Evolutionary conservation across 192 early-diverging fungal genomes (phyloP).

Genomic region (Coemansia sp.): DNA sequence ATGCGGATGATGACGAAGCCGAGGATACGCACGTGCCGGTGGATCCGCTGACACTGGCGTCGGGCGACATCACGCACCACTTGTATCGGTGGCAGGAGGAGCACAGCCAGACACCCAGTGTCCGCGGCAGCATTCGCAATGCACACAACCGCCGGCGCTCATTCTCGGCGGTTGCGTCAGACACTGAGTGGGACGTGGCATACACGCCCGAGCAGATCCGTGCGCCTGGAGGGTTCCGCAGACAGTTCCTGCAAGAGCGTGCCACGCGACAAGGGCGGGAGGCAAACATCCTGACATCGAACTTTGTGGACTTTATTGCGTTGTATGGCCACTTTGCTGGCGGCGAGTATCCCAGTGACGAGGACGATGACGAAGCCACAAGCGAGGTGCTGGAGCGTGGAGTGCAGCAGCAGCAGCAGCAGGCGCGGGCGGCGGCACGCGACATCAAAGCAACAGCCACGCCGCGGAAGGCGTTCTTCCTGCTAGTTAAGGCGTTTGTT

Average conservation of each 20-base stretch:
- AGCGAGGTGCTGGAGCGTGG: constrained; percentile 25
- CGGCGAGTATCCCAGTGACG: constrained; percentile 83
- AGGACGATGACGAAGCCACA: constrained; percentile 60
- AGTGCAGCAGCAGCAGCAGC: constrained; percentile 10
- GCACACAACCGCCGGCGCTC: constrained; percentile 33
- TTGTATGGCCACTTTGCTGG: constrained; percentile 94
- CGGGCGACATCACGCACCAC: constrained; percentile 80
- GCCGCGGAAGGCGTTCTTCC: constrained; percentile 71
- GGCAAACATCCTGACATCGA: constrained; percentile 75
- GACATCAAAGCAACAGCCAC: constrained; percentile 59
- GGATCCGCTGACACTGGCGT: constrained; percentile 60
- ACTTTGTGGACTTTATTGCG: constrained; percentile 92
- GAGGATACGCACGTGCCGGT: constrained; percentile 26
- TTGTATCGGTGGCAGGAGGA: constrained; percentile 89
- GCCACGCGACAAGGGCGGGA: constrained; percentile 63
- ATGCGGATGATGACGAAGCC: constrained; percentile 19
- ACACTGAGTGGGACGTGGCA: constrained; percentile 58
- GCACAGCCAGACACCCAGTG: constrained; percentile 13
- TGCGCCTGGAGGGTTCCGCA: constrained; percentile 85
- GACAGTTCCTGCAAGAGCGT: constrained; percentile 78
- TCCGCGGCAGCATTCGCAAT: constrained; percentile 15
- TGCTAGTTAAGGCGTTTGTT: constrained; percentile 80
- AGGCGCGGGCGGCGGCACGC: constrained; percentile 23
- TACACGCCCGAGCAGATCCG: constrained; percentile 57
- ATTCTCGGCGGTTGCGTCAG: constrained; percentile 54